Evolutionary conservation across 2,329 filamentous ascomycete species (phyloP), one percentile per base, ranked within the genome.

Genomic region (Rhexocercosporidium sp.): DNA sequence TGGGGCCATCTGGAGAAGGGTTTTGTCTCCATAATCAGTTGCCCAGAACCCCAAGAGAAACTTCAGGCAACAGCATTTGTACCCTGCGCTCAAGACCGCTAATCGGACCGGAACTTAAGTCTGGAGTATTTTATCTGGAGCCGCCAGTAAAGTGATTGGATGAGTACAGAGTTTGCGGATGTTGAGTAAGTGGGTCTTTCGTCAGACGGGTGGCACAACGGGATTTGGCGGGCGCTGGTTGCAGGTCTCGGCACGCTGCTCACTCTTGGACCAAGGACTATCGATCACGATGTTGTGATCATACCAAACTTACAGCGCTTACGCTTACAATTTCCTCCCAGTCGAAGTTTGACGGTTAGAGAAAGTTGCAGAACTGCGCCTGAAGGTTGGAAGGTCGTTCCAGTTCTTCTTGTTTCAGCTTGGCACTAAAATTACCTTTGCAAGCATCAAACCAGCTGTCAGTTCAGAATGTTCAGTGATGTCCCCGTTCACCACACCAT

Each of bases 11-110:
- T 51, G 47, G 47, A 51, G 49, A 53, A 53, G 31, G 31, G 49
- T 27, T 53, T 31, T 25, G 14, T 31, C 27, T 53, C 49, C 49
- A 53, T n/a, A n/a, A n/a, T n/a, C n/a, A 27, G 8, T 31, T n/a
- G 25, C 22, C 25, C 49, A 16, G 22, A 25, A 31, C 14, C 49
- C 25, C 49, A 53, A 53, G 49, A 53, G 31, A 53, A 16, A 7
- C 12, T 53, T n/a, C 49, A 53, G 49, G 49, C 49, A 53, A 53
- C 49, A 53, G 49, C 49, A 31, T 53, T 53, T 53, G 49, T 53
- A 53, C 49, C 49, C 49, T 53, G 49, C 3, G 14, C 29, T 53
- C n/a, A n/a, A n/a, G n/a, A n/a, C n/a, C 25, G 27, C 49, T 53
- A n/a, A 53, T 53, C 49, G 49, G 49, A 53, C 49, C 49, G 49